A percentile compares a stretch with the other conserved stretches of the same genome.
phyloP scores from a whole-genome alignment of 164 flowering plant species.

The Buxus sempervirens region DNA sequence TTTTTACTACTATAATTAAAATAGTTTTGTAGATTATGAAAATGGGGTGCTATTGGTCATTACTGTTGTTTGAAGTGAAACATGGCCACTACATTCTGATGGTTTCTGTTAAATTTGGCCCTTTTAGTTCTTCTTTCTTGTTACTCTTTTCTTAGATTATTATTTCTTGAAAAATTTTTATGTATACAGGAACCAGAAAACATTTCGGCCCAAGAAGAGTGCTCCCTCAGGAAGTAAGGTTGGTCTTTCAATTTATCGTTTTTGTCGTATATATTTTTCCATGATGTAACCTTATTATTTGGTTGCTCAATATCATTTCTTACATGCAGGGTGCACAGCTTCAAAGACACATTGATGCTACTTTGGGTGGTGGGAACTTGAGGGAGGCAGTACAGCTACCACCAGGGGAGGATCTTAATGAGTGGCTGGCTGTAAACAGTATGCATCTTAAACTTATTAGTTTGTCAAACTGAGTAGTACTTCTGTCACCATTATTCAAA shows the following conservation, averaged over 20 bases:
- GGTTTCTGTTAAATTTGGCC: background rate
- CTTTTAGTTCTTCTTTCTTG: background rate
- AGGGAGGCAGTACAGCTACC: slow-evolving; percentile 72
- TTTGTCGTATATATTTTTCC: background rate
- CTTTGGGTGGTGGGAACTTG: slow-evolving; percentile 74
- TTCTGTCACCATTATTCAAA: too few species aligned
- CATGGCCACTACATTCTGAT: background rate
- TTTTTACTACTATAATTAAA: background rate
- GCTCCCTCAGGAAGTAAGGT: slow-evolving; percentile 70
- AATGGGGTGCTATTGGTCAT: background rate
- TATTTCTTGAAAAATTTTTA: background rate
- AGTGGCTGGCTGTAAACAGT: slow-evolving; percentile 83
- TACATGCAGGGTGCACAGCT: slow-evolving; percentile 65
- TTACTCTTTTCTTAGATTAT: background rate
- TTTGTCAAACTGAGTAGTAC: background rate
- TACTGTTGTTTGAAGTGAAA: background rate
- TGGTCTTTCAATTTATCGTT: background rate
- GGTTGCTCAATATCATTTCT: background rate
- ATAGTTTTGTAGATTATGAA: background rate
- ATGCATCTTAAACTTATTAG: slow-evolving; percentile 6
- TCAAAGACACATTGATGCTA: slow-evolving; percentile 64
- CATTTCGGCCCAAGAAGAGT: slow-evolving; percentile 70
- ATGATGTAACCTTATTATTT: slow-evolving; percentile 1
- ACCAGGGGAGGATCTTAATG: slow-evolving; percentile 70
- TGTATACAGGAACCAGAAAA: slow-evolving; percentile 59